Conservation (phyloP, 2,329 filamentous ascomycete species). For the Neofusicoccum umdonicola region DNA sequence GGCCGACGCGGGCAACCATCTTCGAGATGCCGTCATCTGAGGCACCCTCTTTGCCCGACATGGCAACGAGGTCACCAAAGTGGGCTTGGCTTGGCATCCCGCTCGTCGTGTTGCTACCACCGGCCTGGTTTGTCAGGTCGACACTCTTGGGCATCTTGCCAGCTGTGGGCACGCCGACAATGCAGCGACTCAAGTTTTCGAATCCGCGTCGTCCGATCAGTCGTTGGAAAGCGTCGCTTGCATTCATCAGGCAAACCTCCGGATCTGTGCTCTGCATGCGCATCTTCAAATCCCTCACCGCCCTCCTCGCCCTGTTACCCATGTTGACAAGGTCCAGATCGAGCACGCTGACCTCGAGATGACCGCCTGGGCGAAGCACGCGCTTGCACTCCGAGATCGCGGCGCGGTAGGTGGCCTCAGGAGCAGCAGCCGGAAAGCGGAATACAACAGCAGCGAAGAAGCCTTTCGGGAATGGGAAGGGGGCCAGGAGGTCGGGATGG, state of each 20-base stretch:
- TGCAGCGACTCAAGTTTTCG: constrained; percentile 69
- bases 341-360: constrained; percentile 74
- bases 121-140: constrained; percentile 18
- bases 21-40: constrained; percentile 80
- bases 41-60: background rate
- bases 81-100: constrained; percentile 43
- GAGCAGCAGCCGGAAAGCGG: constrained; percentile 69
- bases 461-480: constrained; percentile 72
- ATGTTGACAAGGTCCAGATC: constrained; percentile 82
- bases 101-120: background rate
- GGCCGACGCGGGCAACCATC: constrained; percentile 85
- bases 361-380: constrained; percentile 74
- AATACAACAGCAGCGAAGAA: constrained; percentile 76
- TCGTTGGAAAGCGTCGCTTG: constrained; percentile 54
- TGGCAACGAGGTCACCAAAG: constrained; percentile 52
- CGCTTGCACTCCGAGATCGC: constrained; percentile 73
- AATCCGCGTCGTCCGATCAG: constrained; percentile 69
- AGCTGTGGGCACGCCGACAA: constrained; percentile 73
- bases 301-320: constrained; percentile 67
- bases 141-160: constrained; percentile 41
- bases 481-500: constrained; percentile 60
- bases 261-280: constrained; percentile 61
- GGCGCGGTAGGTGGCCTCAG: constrained; percentile 67
- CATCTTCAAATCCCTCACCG: constrained; percentile 70
- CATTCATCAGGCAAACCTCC: constrained; percentile 57